These are phyloP conservation scores for Scutellaria barbata DNA, from an alignment of 257 asterid species.

Conservation along the genomic window DNA sequence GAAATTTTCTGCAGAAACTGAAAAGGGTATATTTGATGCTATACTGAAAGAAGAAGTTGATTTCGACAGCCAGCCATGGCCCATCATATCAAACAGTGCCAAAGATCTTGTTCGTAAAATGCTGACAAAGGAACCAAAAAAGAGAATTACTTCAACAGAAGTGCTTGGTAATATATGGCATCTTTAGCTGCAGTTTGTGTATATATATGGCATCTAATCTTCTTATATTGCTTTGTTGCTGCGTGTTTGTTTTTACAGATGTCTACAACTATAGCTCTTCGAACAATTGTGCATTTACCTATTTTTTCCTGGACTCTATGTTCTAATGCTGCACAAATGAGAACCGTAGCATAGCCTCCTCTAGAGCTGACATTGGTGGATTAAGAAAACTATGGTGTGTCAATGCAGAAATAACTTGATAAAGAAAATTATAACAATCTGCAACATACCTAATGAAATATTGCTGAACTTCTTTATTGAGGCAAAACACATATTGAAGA, in stretches of 20 bases:
- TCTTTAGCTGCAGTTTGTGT: constrained; percentile 29
- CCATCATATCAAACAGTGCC: constrained; percentile 73
- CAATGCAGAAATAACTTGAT: background rate
- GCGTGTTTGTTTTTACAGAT: background rate
- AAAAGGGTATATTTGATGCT: constrained; percentile 92
- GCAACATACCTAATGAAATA: constrained; percentile 17
- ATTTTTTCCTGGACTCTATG: constrained; percentile 12
- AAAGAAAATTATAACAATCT: constrained; percentile 5
- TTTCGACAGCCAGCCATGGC: constrained; percentile 91
- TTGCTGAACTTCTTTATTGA: background rate
- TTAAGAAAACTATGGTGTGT: background rate
- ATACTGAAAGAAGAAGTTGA: constrained; percentile 83
- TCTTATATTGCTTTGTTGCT: background rate
- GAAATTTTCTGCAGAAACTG: constrained; percentile 66
- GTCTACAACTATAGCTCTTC: constrained; percentile 3
- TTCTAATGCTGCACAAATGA: constrained; percentile 3
- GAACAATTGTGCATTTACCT: constrained; percentile 2
- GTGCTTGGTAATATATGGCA: constrained; percentile 70
- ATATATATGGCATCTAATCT: constrained; percentile 16
- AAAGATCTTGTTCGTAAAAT: constrained; percentile 84
- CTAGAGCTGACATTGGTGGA: background rate
- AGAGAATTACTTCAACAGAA: constrained; percentile 75
- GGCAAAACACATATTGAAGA: background rate
- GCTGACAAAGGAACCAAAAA: constrained; percentile 85
- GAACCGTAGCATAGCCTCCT: background rate